A percentile compares a stretch with the other conserved stretches of the same genome.
Conservation (phyloP, 169 alveolate genomes). For the Plasmodium gonderi region DNA sequence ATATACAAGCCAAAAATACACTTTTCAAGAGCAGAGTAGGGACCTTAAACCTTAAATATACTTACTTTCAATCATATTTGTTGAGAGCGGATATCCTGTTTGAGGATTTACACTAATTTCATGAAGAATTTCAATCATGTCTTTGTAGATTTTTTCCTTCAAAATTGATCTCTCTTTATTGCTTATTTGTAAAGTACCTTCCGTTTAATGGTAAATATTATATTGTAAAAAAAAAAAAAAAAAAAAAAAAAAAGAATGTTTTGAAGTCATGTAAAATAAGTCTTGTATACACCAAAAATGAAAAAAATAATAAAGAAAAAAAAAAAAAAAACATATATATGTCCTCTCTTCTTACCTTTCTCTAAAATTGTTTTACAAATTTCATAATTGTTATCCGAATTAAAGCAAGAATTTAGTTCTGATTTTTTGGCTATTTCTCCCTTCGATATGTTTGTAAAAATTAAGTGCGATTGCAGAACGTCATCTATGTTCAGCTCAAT, state of each 20-base stretch:
- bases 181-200: slow-evolving; percentile 90
- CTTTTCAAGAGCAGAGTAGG: background rate
- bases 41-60: slow-evolving; percentile 4
- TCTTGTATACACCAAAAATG: slow-evolving; percentile 69
- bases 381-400: slow-evolving; percentile 87
- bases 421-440: slow-evolving; percentile 95
- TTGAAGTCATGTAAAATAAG: background rate
- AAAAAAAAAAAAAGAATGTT: background rate
- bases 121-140: slow-evolving; percentile 84
- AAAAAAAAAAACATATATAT: background rate
- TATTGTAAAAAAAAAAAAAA: background rate
- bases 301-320: background rate
- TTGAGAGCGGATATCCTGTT: slow-evolving; percentile 90
- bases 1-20: background rate
- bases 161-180: slow-evolving; percentile 89
- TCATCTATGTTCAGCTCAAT: slow-evolving; percentile 93
- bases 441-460: slow-evolving; percentile 94
- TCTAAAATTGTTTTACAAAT: slow-evolving; percentile 93
- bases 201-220: no score
- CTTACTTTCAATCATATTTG: slow-evolving; percentile 87
- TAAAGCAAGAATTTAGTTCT: slow-evolving; percentile 91
- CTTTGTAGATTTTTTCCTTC: slow-evolving; percentile 87
- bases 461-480: slow-evolving; percentile 93
- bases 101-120: slow-evolving; percentile 89
- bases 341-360: slow-evolving; percentile 85